Percentiles rank a stretch among this genome's conserved stretches.
These are phyloP conservation scores for Kregervanrija fluxuum DNA, from an alignment of 805 yeast genomes.

Conservation along the genomic window DNA sequence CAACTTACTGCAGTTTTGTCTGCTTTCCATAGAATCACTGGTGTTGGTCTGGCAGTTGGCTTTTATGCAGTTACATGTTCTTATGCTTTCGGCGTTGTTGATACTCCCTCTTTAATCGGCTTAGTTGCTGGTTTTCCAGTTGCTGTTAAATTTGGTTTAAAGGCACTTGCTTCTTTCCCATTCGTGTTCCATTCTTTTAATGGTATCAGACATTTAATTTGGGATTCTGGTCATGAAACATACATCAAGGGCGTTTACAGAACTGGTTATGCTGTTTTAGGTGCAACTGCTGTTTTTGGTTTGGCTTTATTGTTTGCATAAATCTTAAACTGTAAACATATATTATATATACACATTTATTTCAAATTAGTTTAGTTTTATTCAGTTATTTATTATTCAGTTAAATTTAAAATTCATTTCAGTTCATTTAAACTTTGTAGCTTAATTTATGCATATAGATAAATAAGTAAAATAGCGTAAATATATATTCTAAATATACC, in stretches of 20 bases:
- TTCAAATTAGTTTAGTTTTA: background rate
- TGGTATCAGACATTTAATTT: slow-evolving; percentile 87
- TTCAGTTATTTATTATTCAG: background rate
- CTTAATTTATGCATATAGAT: background rate
- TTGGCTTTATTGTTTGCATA: slow-evolving; percentile 44
- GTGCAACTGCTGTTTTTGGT: slow-evolving; percentile 51
- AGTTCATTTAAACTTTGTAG: background rate
- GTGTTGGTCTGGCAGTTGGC: slow-evolving; percentile 72
- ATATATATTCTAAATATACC: slow-evolving; percentile 3
- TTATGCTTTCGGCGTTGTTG: slow-evolving; percentile 64
- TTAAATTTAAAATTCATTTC: background rate
- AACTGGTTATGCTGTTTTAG: slow-evolving; percentile 84
- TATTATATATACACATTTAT: background rate
- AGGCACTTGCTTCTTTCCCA: slow-evolving; percentile 70
- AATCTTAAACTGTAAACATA: background rate
- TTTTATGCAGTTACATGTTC: slow-evolving; percentile 73
- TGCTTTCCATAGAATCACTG: slow-evolving; percentile 78
- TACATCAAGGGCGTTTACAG: slow-evolving; percentile 82
- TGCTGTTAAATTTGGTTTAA: slow-evolving; percentile 51
- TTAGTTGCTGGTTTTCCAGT: slow-evolving; percentile 59
- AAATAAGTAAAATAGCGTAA: background rate
- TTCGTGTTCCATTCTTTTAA: slow-evolving; percentile 81
- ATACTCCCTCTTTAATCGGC: slow-evolving; percentile 45
- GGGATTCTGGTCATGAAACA: slow-evolving; percentile 85
- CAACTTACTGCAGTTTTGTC: slow-evolving; percentile 84